phyloP scores from a whole-genome alignment of 2,329 filamentous ascomycete species.

The Botrytis paeoniae region DNA sequence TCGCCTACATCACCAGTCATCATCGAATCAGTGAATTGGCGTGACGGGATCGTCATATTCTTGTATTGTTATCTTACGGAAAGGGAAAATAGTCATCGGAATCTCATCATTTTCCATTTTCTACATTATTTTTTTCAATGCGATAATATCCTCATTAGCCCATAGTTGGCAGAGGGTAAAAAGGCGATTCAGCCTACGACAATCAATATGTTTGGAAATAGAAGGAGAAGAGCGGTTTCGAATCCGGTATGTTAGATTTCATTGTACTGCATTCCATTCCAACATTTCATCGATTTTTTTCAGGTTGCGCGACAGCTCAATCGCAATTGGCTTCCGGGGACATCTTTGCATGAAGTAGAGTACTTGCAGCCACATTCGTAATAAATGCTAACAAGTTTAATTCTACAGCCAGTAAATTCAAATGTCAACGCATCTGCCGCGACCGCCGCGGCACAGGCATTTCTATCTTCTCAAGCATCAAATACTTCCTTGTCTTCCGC shows the following conservation, averaged over 20 bases:
- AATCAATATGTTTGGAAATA: constrained; percentile 38
- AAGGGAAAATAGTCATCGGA: background rate
- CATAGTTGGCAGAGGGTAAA: constrained; percentile 36
- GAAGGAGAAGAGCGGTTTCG: constrained; percentile 41
- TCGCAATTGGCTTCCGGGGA: constrained; percentile 11
- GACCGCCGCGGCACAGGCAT: constrained; percentile 77
- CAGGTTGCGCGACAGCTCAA: constrained; percentile 7
- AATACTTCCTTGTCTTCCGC: constrained; percentile 72
- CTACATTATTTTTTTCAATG: constrained; percentile 28
- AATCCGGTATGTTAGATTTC: constrained; percentile 41
- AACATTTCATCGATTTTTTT: background rate
- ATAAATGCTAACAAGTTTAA: constrained; percentile 28
- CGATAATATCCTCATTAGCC: constrained; percentile 36
- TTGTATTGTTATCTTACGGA: background rate
- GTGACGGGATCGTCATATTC: background rate
- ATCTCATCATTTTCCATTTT: constrained; percentile 9
- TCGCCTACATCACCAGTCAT: constrained; percentile 24
- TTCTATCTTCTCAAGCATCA: constrained; percentile 64
- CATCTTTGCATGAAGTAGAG: background rate
- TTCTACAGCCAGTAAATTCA: constrained; percentile 55
- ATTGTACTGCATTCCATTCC: constrained; percentile 6
- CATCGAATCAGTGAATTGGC: background rate
- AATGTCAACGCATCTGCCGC: constrained; percentile 71
- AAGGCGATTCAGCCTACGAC: constrained; percentile 25
- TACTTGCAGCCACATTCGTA: constrained; percentile 18